These are phyloP conservation scores for Leccinum truebloodii DNA, from an alignment of 768 basidiomycete genomes.

Conservation along the genomic window DNA sequence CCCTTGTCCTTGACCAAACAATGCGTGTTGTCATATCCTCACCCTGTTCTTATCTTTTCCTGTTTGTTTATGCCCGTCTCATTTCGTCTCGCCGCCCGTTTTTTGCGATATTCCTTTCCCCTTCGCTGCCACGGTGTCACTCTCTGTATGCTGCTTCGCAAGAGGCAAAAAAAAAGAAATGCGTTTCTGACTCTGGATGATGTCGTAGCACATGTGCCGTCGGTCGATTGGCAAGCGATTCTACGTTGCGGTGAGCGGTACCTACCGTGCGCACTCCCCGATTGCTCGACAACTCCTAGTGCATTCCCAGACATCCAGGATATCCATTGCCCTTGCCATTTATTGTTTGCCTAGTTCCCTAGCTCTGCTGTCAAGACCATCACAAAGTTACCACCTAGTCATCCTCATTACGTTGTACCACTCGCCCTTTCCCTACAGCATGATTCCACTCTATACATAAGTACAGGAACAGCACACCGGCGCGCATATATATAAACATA, in stretches of 20 bases:
- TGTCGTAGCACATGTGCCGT: not conserved
- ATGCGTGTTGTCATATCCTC: not conserved
- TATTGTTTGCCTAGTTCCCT: too few species aligned
- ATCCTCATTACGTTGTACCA: too few species aligned
- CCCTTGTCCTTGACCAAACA: not conserved
- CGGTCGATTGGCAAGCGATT: not conserved
- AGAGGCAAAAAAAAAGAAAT: not conserved
- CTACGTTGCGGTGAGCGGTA: not conserved
- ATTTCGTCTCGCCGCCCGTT: not conserved
- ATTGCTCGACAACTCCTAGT: not conserved
- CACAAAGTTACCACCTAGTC: too few species aligned
- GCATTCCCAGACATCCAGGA: too few species aligned
- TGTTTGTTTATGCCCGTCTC: not conserved
- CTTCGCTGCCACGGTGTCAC: not conserved
- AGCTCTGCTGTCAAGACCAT: too few species aligned
- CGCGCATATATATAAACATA: not conserved
- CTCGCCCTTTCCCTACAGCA: too few species aligned
- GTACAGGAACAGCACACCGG: not conserved
- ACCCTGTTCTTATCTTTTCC: not conserved
- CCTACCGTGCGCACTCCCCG: not conserved
- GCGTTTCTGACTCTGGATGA: not conserved
- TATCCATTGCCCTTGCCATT: too few species aligned
- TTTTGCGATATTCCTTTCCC: not conserved
- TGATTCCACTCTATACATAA: too few species aligned
- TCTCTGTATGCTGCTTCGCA: not conserved